Conservation (phyloP, 192 early-diverging fungal genomes). For the Rhizoclosmatium sp. region DNA sequence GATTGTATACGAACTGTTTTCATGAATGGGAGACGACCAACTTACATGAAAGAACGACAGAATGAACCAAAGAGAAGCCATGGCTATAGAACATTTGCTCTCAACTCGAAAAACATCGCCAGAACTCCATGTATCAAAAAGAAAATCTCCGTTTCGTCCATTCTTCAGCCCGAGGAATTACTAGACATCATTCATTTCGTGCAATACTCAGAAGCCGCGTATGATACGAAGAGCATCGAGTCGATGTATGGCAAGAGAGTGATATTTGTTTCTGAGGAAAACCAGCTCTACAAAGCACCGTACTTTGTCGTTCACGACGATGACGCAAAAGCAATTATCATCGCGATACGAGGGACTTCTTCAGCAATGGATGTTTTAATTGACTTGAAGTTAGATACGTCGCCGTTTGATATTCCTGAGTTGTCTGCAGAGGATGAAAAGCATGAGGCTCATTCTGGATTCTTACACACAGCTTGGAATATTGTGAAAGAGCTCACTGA, state of each 20-base stretch:
- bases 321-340: conserved; percentile 45
- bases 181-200: conserved; percentile 49
- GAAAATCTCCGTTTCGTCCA: neutral
- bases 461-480: conserved; percentile 44
- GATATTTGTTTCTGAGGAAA: conserved; percentile 19
- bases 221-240: conserved; percentile 35
- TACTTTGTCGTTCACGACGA: conserved; percentile 49
- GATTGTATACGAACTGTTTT: neutral
- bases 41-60: no score
- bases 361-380: conserved; percentile 50
- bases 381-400: conserved; percentile 50
- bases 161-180: conserved; percentile 34
- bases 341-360: conserved; percentile 55
- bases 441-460: conserved; percentile 43
- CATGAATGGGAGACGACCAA: conserved; percentile 9
- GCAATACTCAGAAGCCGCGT: conserved; percentile 50
- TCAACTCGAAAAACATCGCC: neutral
- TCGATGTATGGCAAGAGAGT: conserved; percentile 5
- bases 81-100: neutral
- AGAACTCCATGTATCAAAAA: neutral
- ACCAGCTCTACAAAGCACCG: conserved; percentile 50
- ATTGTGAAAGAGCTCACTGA: conserved; percentile 40
- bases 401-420: conserved; percentile 43
- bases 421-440: conserved; percentile 31
- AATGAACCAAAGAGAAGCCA: no score